Percentiles rank a stretch among this genome's conserved stretches.
These are phyloP conservation scores for Chenopodium album DNA, from an alignment of 148 eudicot species.

Conservation along the genomic window DNA sequence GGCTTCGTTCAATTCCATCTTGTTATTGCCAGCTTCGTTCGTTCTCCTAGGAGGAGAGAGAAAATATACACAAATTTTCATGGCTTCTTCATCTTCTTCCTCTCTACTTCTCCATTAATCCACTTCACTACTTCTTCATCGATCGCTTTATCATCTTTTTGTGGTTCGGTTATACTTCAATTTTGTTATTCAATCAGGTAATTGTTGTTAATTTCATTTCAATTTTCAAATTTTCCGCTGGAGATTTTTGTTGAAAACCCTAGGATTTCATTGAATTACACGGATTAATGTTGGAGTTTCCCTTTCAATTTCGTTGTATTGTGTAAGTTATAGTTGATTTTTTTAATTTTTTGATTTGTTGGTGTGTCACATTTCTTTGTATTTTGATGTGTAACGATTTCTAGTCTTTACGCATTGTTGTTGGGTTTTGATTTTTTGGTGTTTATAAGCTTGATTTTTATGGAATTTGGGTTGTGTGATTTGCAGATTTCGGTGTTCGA, in stretches of 20 bases:
- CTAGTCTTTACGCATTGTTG: slow-evolving; percentile 14
- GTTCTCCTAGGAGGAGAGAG: neutral
- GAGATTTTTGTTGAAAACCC: neutral
- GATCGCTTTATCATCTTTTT: neutral
- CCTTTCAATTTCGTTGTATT: neutral
- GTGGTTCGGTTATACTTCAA: neutral
- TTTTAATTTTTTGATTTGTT: neutral
- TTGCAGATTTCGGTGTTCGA: slow-evolving; percentile 35
- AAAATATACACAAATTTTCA: too few relatives aligned
- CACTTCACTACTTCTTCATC: neutral
- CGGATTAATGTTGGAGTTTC: neutral
- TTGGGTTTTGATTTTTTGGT: slow-evolving; percentile 14
- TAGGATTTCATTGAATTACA: slow-evolving; percentile 3
- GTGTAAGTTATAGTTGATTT: neutral
- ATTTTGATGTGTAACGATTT: neutral
- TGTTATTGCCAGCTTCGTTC: neutral
- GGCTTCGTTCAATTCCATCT: neutral
- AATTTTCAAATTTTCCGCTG: neutral
- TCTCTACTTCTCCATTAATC: neutral
- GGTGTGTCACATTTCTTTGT: neutral
- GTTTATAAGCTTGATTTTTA: slow-evolving; percentile 12
- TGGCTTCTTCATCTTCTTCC: neutral
- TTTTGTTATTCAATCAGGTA: slow-evolving; percentile 6
- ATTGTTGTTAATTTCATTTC: neutral
- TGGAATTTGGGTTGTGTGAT: slow-evolving; percentile 1